Percentiles rank a stretch among this genome's conserved stretches.
phyloP scores from a whole-genome alignment of 768 basidiomycete genomes.

The Lactarius indigo region DNA sequence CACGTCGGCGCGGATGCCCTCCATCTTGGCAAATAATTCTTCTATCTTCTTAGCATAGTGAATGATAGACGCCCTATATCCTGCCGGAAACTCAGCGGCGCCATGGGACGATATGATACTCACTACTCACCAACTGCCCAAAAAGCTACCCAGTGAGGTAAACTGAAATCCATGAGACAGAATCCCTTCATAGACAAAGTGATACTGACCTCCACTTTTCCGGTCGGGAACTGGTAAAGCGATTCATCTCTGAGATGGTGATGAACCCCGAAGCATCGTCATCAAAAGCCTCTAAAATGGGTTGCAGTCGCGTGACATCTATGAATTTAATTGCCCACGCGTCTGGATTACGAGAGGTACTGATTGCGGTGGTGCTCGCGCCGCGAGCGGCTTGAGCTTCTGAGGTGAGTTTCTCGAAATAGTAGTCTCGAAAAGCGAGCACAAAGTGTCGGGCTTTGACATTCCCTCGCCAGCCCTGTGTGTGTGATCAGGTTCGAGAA shows the following conservation, averaged over 20 bases:
- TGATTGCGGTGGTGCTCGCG: background rate
- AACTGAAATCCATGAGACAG: slow-evolving; percentile 11
- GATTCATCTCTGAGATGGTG: slow-evolving; percentile 34
- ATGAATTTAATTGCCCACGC: slow-evolving; percentile 31
- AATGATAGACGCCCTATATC: slow-evolving; percentile 16
- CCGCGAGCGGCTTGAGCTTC: background rate
- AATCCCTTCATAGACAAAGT: background rate
- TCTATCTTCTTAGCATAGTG: slow-evolving; percentile 19
- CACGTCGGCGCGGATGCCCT: slow-evolving; percentile 6
- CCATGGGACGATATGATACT: background rate
- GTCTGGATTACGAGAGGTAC: slow-evolving; percentile 14
- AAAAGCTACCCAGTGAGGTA: slow-evolving; percentile 34
- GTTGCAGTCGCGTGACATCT: slow-evolving; percentile 25
- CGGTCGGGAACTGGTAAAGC: slow-evolving; percentile 31
- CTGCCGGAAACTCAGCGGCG: background rate
- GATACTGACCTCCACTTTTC: slow-evolving; percentile 29
- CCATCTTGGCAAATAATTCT: slow-evolving; percentile 16
- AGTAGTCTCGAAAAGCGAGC: slow-evolving; percentile 34
- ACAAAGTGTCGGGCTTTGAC: slow-evolving; percentile 24
- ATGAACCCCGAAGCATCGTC: slow-evolving; percentile 36
- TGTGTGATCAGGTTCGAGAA: background rate
- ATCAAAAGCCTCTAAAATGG: slow-evolving; percentile 35
- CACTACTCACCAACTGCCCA: slow-evolving; percentile 29
- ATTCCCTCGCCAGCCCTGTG: slow-evolving; percentile 24
- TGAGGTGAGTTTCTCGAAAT: slow-evolving; percentile 25